Base-by-base conservation (phyloP, 2,329 filamentous ascomycete species). In the Coniochaeta sp. region DNA sequence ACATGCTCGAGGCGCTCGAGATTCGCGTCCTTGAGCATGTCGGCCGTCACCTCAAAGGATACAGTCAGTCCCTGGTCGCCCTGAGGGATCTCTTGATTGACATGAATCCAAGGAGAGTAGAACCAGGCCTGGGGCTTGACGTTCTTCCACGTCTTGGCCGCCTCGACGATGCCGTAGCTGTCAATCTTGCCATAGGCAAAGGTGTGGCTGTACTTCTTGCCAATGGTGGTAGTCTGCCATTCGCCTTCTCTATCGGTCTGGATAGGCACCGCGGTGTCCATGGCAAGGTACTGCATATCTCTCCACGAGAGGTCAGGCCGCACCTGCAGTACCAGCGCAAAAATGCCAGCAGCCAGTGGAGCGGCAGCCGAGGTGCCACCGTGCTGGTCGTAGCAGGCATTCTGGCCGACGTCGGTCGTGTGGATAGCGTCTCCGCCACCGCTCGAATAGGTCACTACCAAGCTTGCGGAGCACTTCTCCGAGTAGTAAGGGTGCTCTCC, bases 161-260 rank as follows among this genome's bases (percentile, higher is more conserved):
- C 85, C 69, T 97, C 88, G 17, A 99, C 90, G 58, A 96, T 84
- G 17, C 85, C 84, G 70, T 88, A 96, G 0, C 89, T 89, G 72
- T 99, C 95, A 43, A 98, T 84, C 76, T 97, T 98, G 70, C 95
- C 95, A 69, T 96, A 99, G 50, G 93, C 95, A 75, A 89, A 99
- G 55, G 91, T 91, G 72, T 99, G 95, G 71, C 92, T 97, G 77
- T 89, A 99, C 68, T 91, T 87, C 74, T 89, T 91, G 65, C 91
- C 93, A 62, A 90, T 87, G 3, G 84, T 80, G 0, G 92, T 96
- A 54, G 84, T 82, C 71, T 95, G 89, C 89, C 93, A 98, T 64
- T 91, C 89, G 38, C 84, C 86, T 6, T 38, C 31, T 58, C 74
- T 69, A 19, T 91, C 85, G 34, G 86, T 78, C 62, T 96, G 88